Evolutionary conservation across 768 basidiomycete species (phyloP), one percentile per base, ranked within the genome.

Genomic region (Podaxis mareebaensis): DNA sequence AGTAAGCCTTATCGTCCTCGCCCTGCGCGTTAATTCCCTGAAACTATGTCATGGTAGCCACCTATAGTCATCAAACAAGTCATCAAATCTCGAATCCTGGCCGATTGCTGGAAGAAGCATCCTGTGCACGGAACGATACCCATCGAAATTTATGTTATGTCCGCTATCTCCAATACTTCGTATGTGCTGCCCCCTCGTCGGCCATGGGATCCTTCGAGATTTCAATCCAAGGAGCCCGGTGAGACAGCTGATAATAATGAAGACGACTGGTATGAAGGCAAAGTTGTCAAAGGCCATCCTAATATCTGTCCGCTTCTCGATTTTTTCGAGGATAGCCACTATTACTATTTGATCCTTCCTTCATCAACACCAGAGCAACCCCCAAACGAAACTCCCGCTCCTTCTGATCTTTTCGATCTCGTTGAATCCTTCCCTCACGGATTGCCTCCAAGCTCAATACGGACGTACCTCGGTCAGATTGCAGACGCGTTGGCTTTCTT

Each of bases 81-180:
- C 71, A 96, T 99, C 81, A 99, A 99, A 76, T 95, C 93, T 53
- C 92, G 97, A 57, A 99, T 99, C 64, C 84, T 99, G 58, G 96
- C 96, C 33, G 96, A 99, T 78, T 99, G 96, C 75, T 99, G 97
- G 97, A 99, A 99, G 80, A 93, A 92, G 71, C 96, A 99, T 73
- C 91, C 92, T 48, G 86, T 90, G 65, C 85, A 92, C 73, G 96
- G 96, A 61, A 97, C 97, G 7, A 97, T 99, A 70, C 96, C 97
- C 15, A 96, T 99, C 78, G 97, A 99, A 78, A 96, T 96, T 26
- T 92, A 91, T 72, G 92, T 95, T 71, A 92, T 95, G 93, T 92
- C 92, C 63, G 87, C 91, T 53, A 89, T 94, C 74, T 95, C 93
- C 53, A 85, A 89, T 66, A 91, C 87, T 3, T 82, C 88, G 26